Base-by-base conservation (phyloP, 371 early-diverging fungal genomes). In the Globomyces sp. region DNA sequence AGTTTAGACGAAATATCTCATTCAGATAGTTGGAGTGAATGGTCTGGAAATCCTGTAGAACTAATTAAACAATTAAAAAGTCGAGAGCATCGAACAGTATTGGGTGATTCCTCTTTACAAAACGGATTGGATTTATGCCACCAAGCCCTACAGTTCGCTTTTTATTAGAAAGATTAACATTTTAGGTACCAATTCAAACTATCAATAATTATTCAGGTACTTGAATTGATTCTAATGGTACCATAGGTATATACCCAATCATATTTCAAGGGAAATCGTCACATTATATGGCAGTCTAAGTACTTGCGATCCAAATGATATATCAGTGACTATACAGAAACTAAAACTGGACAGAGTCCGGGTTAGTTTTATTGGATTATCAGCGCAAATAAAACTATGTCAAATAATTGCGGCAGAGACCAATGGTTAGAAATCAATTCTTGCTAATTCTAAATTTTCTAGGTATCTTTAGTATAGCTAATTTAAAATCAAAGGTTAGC, bases 211-310 rank as follows among this genome's bases (percentile, higher is more conserved):
- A 24, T 24, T 24, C 24, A 24, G 24, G 24, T 24, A 24, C 24
- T 24, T 24, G 24, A 24, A 24, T 24, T 24, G 0, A 24, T 24
- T 24, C 24, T 24, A 24, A 24, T 24, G 24, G 24, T 24, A 24
- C 24, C 24, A 24, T 24, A 24, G 24, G 24, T 24, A 24, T 24
- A 40, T 55, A 6, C 55, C 55, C 1, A 55, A 34, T 6, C 55
- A 55, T 39, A 40, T 55, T 39, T 55, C 55, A 11, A 55, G 55
- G 40, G 55, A 55, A 55, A 55, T 55, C 34, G 40, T 55, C 8
- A 40, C 40, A 5, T 40, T 55, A 4, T 55, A 55, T 39, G 55
- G 55, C 0, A 40, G 40, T 0, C 13, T 55, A 39, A 55, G 40
- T n/a, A 55, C 55, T 4, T 55, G 55, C 40, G 55, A 55, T 39